Evolutionary conservation across 2,329 filamentous ascomycete genomes (phyloP), one percentile per base, ranked within the genome.

Genomic region (Penicillium brasilianum): DNA sequence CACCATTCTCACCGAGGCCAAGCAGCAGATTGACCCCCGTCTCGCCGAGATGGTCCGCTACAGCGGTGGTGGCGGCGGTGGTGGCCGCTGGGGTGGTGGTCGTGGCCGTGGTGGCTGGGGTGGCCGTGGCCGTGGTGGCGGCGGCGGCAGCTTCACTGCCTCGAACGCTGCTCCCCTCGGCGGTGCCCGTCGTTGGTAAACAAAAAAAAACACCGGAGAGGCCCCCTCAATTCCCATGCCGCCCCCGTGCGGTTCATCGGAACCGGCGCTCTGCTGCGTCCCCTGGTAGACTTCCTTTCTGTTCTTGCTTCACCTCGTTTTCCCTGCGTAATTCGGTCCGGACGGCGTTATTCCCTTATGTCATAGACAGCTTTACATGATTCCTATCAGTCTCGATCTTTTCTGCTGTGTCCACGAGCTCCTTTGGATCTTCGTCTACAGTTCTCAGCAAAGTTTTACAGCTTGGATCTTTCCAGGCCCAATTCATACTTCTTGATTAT

Each of bases 1-100:
- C 72, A 86, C 87, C 72, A 92, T 99, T 73, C 90, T 99, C 71
- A 89, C 89, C 76, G 95, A 99, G 82, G 93, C 95, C 69, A 98
- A 98, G 85, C 95, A 99, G 84, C 90, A 96, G 81, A 93, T 99
- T 79, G 95, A 98, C 74, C 95, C 95, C 75, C 90, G 93, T 78
- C 90, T 99, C 66, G 88, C 89, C 66, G 95, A 99, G 85, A 98
- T 99, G 95, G 89, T 88, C 71, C 91, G 95, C 78, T 98, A 93
- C 77, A 88, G 92, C 69, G 92, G 93, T 66, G 92, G 92, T 60
- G 92, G 92, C 61, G 90, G 90, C 57, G 87, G 90, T 66, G 87
- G 90, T 69, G 77, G 83, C 69, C 85, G 90, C 66, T 89, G 87
- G 55, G 69, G 72, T 57, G 69, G 72, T 57, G 71, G 71, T 50